Evolutionary conservation across 495 filamentous ascomycete species (phyloP).

Genomic region (Chaetomium fimeti): DNA sequence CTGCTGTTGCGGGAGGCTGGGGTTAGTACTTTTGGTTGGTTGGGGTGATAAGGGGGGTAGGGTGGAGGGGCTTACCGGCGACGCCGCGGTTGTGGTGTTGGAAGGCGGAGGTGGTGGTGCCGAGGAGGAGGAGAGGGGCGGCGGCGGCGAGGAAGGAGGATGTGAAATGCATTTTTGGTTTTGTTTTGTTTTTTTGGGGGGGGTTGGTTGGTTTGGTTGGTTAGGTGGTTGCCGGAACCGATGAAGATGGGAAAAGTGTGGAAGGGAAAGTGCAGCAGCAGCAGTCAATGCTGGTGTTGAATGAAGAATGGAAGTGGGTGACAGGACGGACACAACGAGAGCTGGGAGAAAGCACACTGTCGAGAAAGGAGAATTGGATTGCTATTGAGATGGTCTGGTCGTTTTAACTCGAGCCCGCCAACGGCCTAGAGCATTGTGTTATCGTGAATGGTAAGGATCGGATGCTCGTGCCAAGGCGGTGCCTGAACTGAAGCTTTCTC

Average conservation of each 20-base stretch:
- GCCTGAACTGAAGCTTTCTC: background rate
- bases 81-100: background rate
- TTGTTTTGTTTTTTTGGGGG: background rate
- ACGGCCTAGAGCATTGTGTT: background rate
- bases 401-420: background rate
- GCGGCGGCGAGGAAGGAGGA: background rate
- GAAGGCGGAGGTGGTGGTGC: background rate
- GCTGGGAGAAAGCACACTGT: background rate
- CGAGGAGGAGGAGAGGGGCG: slow-evolving; percentile 4
- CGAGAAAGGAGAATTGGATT: background rate
- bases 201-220: background rate
- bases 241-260: background rate
- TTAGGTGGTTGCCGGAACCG: slow-evolving; percentile 1
- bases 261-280: slow-evolving; percentile 12
- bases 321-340: background rate
- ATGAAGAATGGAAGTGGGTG: background rate
- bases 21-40: background rate
- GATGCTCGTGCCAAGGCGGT: background rate
- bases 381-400: background rate
- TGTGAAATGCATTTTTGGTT: slow-evolving; percentile 13
- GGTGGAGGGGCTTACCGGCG: background rate
- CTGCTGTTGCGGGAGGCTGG: background rate
- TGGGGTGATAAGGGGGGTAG: background rate
- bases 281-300: slow-evolving; percentile 16
- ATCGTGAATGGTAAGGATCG: background rate